Evolutionary conservation across 257 asterid genomes (phyloP).

Genomic region (Fraxinus americana): DNA sequence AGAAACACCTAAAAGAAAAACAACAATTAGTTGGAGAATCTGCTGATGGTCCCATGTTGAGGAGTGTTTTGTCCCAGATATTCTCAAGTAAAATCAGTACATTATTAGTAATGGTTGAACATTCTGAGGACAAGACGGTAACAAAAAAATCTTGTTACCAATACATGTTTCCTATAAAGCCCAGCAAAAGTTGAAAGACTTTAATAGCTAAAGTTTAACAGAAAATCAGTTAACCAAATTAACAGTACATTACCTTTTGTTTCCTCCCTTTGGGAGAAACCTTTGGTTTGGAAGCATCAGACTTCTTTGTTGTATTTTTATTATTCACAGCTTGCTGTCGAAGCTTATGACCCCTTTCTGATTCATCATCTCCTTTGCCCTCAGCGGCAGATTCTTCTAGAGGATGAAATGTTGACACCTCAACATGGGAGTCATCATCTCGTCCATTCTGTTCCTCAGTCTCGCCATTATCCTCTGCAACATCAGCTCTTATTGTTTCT

Average conservation of each 20-base stretch:
- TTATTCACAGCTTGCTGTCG: slow-evolving; percentile 42
- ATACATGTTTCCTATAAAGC: background rate
- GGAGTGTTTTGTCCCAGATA: background rate
- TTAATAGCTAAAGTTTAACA: background rate
- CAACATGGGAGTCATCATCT: slow-evolving; percentile 37
- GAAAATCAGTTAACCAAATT: slow-evolving; percentile 2
- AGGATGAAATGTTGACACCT: slow-evolving; percentile 43
- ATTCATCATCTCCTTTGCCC: slow-evolving; percentile 40
- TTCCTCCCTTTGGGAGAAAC: slow-evolving; percentile 69
- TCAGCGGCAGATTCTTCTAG: slow-evolving; percentile 38
- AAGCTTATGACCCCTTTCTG: slow-evolving; percentile 40
- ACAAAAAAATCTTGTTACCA: background rate
- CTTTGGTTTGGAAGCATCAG: slow-evolving; percentile 50
- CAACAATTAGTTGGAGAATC: background rate
- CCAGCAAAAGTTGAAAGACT: background rate
- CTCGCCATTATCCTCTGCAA: slow-evolving; percentile 29
- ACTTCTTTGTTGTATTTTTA: slow-evolving; percentile 56
- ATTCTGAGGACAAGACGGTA: background rate
- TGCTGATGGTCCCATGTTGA: background rate
- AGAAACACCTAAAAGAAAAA: background rate
- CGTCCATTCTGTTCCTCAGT: slow-evolving; percentile 36
- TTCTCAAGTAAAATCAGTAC: background rate
- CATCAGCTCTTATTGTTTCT: slow-evolving; percentile 23
- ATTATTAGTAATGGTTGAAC: background rate
- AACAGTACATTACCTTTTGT: slow-evolving; percentile 57